Evolutionary conservation across 805 yeast species (phyloP).

Genomic region (Cyberlindnera petersonii): DNA sequence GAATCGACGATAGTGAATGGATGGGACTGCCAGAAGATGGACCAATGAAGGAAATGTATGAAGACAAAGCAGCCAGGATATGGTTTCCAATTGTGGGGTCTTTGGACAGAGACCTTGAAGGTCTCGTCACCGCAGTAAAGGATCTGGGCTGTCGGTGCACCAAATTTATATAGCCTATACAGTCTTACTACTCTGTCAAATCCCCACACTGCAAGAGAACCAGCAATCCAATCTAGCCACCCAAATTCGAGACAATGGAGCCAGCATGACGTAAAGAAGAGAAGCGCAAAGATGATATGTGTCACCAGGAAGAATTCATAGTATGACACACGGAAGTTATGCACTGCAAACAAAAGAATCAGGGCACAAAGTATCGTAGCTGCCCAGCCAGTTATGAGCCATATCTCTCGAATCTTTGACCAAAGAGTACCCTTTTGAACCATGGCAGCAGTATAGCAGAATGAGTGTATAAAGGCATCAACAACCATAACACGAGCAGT

Average conservation of each 20-base stretch:
- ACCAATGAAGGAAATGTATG: conserved; percentile 50
- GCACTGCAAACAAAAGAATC: conserved; percentile 24
- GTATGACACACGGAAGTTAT: conserved; percentile 44
- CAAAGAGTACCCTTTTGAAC: neutral
- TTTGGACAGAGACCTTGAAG: conserved; percentile 36
- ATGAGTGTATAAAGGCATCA: conserved; percentile 41
- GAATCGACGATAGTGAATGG: conserved; percentile 60
- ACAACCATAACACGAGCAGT: conserved; percentile 44
- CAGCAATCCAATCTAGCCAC: conserved; percentile 34
- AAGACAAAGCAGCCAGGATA: conserved; percentile 54
- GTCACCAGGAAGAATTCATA: conserved; percentile 60
- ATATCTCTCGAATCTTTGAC: neutral
- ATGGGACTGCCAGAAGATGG: conserved; percentile 63
- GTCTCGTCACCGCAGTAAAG: conserved; percentile 37
- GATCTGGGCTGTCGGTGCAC: conserved; percentile 20
- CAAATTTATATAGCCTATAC: conserved; percentile 27
- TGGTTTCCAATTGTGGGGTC: conserved; percentile 46
- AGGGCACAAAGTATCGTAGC: conserved; percentile 11
- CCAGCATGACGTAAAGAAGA: conserved; percentile 54
- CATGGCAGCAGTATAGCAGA: conserved; percentile 22
- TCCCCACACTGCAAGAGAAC: conserved; percentile 37
- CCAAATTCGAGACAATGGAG: conserved; percentile 51
- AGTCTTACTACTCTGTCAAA: conserved; percentile 47
- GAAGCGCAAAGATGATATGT: conserved; percentile 54
- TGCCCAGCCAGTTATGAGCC: conserved; percentile 21